Evolutionary conservation across 2,329 filamentous ascomycete genomes (phyloP), one percentile per base, ranked within the genome.

Genomic region (Fusarium tanahbumbuense): DNA sequence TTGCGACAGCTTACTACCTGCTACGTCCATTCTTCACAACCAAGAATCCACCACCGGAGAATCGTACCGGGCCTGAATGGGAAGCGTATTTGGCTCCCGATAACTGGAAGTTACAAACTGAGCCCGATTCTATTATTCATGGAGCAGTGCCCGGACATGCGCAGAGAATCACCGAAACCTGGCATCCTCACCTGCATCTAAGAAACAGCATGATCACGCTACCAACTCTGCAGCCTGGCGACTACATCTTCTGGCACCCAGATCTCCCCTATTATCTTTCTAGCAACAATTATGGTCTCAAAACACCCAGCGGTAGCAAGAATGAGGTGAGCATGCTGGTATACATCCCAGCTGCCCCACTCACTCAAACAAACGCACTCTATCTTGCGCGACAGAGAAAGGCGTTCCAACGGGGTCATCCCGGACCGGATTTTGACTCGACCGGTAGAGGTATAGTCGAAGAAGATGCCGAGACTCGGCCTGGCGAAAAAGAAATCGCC

Each of bases 1-100:
- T 92, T 57, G 89, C 92, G 18, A 94, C 92, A 0, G 90, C 92
- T 4, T 96, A 96, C 79, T 91, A 90, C 70, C 85, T 96, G 1
- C 85, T 96, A 3, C 81, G 86, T 3, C 86, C 85, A 7, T 87
- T 88, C 75, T 88, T 88, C 77, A 80, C 80, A 53, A 79, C 85
- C 22, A 82, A 80, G 65, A 81, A 74, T 10, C 79, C 81, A 5
- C 78, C 82, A 6, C 84, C 85, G 1, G 78, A 80, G 27, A 60
- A 58, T n/a, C 79, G 77, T 54, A 73, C 75, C 18, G 81, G 81
- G 7, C 79, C 77, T 13, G 82, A 81, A 40, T 87, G 85, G 85
- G 82, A 85, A 0, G 81, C 81, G 9, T 87, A 86, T 67, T 81
- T 87, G n/a, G 82, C 79, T n/a, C 76, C 81, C 0, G 76, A 77